Conservation (phyloP, 2,329 filamentous ascomycete genomes). For the Diaporthe sp. region DNA sequence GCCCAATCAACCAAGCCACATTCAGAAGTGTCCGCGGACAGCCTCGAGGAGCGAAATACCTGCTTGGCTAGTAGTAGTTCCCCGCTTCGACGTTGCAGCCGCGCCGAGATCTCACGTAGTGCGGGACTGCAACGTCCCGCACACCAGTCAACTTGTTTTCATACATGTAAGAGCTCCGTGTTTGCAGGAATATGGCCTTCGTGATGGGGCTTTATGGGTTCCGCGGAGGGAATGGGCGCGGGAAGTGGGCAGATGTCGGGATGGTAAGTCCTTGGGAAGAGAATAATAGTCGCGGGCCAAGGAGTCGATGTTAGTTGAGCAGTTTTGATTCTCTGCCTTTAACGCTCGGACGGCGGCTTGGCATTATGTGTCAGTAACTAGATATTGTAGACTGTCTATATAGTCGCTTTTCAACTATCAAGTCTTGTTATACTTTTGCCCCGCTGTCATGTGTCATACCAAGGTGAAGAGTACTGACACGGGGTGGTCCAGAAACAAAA, state of each 20-base stretch:
- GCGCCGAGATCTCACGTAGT: background rate
- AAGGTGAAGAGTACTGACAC: background rate
- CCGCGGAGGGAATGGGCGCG: background rate
- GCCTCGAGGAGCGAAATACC: background rate
- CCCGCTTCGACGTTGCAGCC: constrained; percentile 29
- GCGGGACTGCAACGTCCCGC: background rate
- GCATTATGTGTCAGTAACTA: background rate
- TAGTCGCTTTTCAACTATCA: background rate
- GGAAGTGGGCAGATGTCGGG: constrained; percentile 14
- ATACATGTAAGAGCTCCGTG: background rate
- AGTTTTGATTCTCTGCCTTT: no score
- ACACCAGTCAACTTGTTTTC: background rate
- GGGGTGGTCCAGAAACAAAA: background rate
- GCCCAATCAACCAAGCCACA: background rate
- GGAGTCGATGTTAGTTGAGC: no score
- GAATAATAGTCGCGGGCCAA: background rate
- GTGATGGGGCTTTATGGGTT: background rate
- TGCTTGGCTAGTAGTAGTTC: constrained; percentile 17
- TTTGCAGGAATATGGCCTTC: background rate
- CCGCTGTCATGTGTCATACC: background rate
- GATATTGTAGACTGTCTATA: background rate
- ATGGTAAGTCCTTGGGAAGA: background rate
- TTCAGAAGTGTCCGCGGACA: constrained; percentile 2
- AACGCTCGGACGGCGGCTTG: background rate
- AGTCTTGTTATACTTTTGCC: background rate